Evolutionary conservation across 2,329 filamentous ascomycete genomes (phyloP), one percentile per base, ranked within the genome.

Genomic region (Pseudogymnoascus sp.): DNA sequence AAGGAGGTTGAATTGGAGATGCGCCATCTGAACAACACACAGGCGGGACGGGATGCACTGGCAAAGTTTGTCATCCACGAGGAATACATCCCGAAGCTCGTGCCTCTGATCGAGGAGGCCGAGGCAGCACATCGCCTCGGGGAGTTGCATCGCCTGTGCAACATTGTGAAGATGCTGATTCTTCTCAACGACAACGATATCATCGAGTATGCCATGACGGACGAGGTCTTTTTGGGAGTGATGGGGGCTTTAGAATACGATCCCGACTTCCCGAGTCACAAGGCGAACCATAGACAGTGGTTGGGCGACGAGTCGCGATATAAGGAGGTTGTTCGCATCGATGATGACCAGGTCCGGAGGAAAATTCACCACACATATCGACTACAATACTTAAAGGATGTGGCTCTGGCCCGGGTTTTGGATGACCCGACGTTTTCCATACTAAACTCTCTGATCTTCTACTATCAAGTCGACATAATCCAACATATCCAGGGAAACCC

Each of bases 341-440:
- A 92, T 68, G 90, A 97, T 68, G 82, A 86, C 5, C 77, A 83
- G 59, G 90, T 97, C 65, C 86, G 87, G 67, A 87, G 85, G 69
- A 97, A 97, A 78, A 97, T 99, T 38, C 92, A 97, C 71, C 91
- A 92, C 73, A 97, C 94, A 1, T 97, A 97, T 77, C 89, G 94
- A 38, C 78, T 99, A 35, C 92, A 96, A 71, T 99, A 99, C 72
- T 81, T 99, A 60, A 99, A 97, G 74, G 94, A 99, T 70, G 94
- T 99, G n/a, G 93, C 97, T 1, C 82, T 99, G 43, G 94, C 94
- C 30, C 86, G 94, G 65, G 97, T 99, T 65, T 81, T 99, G 64
- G 94, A 99, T 75, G 94, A 99, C 73, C 93, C 93, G 58, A 99
- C 94, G 18, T 99, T 97, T 74, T 96, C 91, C 22, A 92, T 97